These are phyloP conservation scores for Yarrowia deformans DNA, from an alignment of 805 yeast genomes.

Conservation along the genomic window DNA sequence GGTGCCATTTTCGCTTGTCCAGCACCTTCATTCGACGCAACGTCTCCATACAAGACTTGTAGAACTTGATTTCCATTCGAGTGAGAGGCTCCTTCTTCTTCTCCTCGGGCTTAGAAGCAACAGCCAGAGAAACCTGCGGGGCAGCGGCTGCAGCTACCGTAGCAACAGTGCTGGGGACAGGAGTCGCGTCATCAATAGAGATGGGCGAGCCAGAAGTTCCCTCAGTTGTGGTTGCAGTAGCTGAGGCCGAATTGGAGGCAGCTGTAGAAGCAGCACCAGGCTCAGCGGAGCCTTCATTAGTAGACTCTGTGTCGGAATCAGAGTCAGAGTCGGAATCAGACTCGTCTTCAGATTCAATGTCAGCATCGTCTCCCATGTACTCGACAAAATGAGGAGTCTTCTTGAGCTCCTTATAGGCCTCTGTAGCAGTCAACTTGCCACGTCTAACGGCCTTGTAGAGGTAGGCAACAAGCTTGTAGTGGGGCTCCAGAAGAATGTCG, in stretches of 20 bases:
- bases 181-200: not conserved
- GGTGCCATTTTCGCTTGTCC: constrained; percentile 93
- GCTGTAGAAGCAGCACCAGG: not conserved
- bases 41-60: constrained; percentile 54
- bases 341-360: not conserved
- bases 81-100: constrained; percentile 7
- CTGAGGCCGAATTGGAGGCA: too few relatives aligned
- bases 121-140: not conserved
- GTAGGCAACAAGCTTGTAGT: constrained; percentile 66
- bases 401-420: constrained; percentile 55
- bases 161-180: not conserved
- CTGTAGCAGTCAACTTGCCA: constrained; percentile 50
- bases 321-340: not conserved
- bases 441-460: constrained; percentile 62
- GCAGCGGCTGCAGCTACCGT: not conserved
- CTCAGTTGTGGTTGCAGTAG: not conserved
- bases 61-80: constrained; percentile 41
- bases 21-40: constrained; percentile 58
- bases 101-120: not conserved
- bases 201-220: constrained; percentile 6
- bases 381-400: constrained; percentile 50
- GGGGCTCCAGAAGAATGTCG: constrained; percentile 79
- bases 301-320: not conserved
- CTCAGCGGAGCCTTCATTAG: constrained; percentile 1
- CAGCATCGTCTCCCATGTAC: constrained; percentile 42